These are phyloP conservation scores for Salvia splendens DNA, from an alignment of 257 asterid species.

Conservation along the genomic window DNA sequence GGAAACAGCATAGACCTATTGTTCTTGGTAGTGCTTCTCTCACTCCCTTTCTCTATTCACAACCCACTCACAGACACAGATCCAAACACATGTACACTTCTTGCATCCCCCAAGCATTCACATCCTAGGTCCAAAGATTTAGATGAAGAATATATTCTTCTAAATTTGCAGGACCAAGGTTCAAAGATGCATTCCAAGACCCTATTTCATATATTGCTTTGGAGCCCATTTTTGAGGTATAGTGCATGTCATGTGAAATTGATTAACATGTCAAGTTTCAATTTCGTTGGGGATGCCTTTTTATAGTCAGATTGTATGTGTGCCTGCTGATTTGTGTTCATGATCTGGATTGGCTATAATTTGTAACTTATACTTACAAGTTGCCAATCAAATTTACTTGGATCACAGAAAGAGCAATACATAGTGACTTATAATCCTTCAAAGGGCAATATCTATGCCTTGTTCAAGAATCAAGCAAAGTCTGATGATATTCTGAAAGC, in stretches of 20 bases:
- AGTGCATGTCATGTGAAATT: slow-evolving; percentile 24
- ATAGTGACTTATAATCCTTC: slow-evolving; percentile 81
- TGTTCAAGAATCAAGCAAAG: slow-evolving; percentile 95
- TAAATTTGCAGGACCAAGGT: slow-evolving; percentile 75
- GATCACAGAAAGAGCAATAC: slow-evolving; percentile 78
- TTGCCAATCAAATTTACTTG: slow-evolving; percentile 22
- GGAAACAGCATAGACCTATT: slow-evolving; percentile 84
- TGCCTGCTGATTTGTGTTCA: slow-evolving; percentile 22
- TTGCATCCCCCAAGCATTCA: background rate
- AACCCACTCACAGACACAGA: background rate
- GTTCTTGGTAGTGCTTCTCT: slow-evolving; percentile 64
- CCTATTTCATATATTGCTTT: slow-evolving; percentile 75
- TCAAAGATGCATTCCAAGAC: slow-evolving; percentile 95
- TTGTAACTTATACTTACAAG: slow-evolving; percentile 12
- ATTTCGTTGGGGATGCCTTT: slow-evolving; percentile 7
- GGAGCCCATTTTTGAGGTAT: slow-evolving; percentile 94
- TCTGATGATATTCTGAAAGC: slow-evolving; percentile 96
- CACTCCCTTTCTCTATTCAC: slow-evolving; percentile 21
- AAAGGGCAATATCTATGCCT: slow-evolving; percentile 77
- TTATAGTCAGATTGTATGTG: slow-evolving; percentile 24
- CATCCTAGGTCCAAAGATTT: slow-evolving; percentile 14
- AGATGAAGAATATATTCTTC: slow-evolving; percentile 22
- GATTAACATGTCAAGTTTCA: slow-evolving; percentile 16
- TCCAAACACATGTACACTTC: background rate
- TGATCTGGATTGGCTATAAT: slow-evolving; percentile 19